A percentile compares a stretch with the other conserved stretches of the same genome.
phyloP scores from a whole-genome alignment of 2,329 filamentous ascomycete genomes.

The Sarocladium strictum region DNA sequence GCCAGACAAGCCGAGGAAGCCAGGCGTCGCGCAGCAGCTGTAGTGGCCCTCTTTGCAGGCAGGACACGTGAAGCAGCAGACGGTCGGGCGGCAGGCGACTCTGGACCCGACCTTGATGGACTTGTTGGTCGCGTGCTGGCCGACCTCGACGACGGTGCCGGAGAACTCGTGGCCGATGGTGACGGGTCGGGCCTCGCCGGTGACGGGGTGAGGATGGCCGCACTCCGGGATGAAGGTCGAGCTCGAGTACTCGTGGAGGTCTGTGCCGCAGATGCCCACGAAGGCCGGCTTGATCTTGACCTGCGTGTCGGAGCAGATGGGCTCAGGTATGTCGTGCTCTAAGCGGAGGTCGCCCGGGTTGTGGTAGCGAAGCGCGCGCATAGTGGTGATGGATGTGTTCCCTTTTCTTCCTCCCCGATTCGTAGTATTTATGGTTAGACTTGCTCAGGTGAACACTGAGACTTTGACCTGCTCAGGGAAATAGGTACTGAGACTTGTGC shows the following conservation, averaged over 20 bases:
- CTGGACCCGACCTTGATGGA: conserved; percentile 43
- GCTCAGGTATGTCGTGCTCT: not conserved
- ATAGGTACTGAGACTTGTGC: too few species aligned
- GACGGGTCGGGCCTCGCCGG: conserved; percentile 48
- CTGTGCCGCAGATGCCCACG: conserved; percentile 27
- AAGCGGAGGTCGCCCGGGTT: not conserved
- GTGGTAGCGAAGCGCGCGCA: not conserved
- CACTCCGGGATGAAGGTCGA: conserved; percentile 22
- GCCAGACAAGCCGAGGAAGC: conserved; percentile 26
- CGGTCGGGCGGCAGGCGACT: conserved; percentile 51
- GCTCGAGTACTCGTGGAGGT: conserved; percentile 26
- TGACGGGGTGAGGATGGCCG: conserved; percentile 46
- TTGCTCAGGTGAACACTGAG: too few species aligned
- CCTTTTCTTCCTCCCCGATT: too few species aligned
- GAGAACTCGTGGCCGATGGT: conserved; percentile 59
- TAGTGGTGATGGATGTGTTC: not conserved
- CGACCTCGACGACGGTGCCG: conserved; percentile 52
- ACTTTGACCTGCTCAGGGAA: too few species aligned
- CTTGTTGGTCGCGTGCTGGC: conserved; percentile 31
- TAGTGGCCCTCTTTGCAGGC: conserved; percentile 40
- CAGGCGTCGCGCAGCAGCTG: conserved; percentile 36
- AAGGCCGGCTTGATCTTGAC: conserved; percentile 7
- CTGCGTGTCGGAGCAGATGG: not conserved
- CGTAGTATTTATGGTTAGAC: too few species aligned
- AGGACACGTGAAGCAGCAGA: conserved; percentile 47